Conservation (phyloP, 2,329 filamentous ascomycete genomes). For the Cladophialophora chaetospira region DNA sequence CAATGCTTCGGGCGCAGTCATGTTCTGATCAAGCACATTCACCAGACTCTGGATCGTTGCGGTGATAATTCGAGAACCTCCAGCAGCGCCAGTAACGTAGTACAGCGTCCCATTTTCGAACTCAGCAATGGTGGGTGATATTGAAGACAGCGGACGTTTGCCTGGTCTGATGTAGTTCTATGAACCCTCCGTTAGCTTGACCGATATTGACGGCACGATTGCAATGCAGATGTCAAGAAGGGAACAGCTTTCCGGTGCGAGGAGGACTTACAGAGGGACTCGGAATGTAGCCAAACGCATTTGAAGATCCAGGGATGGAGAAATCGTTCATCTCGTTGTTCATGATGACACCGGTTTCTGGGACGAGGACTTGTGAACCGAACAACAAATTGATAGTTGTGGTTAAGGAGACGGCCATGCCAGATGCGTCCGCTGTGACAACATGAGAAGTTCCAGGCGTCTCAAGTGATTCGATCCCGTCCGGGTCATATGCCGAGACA, state of each 20-base stretch:
- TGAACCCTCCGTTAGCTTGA: constrained; percentile 38
- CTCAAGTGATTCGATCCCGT: constrained; percentile 64
- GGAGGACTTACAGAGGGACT: constrained; percentile 42
- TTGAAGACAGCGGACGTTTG: constrained; percentile 82
- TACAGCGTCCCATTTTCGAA: constrained; percentile 65
- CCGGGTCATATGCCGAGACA: constrained; percentile 72
- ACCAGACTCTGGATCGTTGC: constrained; percentile 73
- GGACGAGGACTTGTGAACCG: constrained; percentile 75
- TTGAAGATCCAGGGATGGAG: constrained; percentile 73
- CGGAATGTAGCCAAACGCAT: constrained; percentile 84
- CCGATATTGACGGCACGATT: background rate
- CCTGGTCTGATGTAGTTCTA: constrained; percentile 79
- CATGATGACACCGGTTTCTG: constrained; percentile 79
- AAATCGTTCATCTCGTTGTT: constrained; percentile 73
- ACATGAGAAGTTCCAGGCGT: constrained; percentile 60
- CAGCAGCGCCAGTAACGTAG: constrained; percentile 72
- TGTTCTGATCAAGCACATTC: constrained; percentile 67
- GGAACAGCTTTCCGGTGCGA: background rate
- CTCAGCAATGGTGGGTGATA: constrained; percentile 77
- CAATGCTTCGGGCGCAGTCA: constrained; percentile 64
- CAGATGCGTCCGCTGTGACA: constrained; percentile 68
- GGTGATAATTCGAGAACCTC: constrained; percentile 81
- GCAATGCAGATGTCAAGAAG: background rate
- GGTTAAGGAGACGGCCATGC: constrained; percentile 77
- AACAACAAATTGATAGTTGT: constrained; percentile 89